These are phyloP conservation scores for Amphicarpaea edgeworthii DNA, from an alignment of 306 rosid genomes.

Conservation along the genomic window DNA sequence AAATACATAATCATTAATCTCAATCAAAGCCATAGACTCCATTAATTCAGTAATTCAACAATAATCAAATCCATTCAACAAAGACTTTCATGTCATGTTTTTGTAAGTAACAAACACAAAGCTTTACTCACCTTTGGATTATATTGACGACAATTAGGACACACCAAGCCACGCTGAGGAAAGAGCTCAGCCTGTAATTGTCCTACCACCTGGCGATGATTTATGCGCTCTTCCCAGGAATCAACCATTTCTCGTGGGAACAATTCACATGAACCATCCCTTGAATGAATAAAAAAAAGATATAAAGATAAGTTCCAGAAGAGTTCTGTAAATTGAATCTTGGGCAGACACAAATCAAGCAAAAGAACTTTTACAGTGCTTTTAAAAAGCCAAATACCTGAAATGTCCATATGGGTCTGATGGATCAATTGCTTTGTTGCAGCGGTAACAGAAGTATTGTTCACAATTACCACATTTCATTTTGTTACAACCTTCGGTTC, in stretches of 20 bases:
- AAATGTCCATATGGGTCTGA: conserved; percentile 75
- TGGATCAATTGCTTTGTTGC: conserved; percentile 74
- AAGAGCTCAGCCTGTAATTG: conserved; percentile 68
- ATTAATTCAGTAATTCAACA: neutral
- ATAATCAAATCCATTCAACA: conserved; percentile 21
- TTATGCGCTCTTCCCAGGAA: conserved; percentile 71
- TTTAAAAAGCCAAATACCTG: conserved; percentile 56
- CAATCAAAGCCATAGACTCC: too few species aligned
- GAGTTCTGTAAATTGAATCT: conserved; percentile 18
- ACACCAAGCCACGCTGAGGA: conserved; percentile 50
- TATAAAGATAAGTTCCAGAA: conserved; percentile 28
- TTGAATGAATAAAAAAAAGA: conserved; percentile 43
- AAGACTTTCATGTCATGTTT: conserved; percentile 12
- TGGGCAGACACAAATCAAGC: conserved; percentile 32
- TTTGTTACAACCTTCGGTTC: conserved; percentile 90
- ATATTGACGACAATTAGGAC: conserved; percentile 86
- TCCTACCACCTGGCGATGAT: conserved; percentile 67
- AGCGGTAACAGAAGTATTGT: conserved; percentile 82
- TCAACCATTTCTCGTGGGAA: conserved; percentile 72
- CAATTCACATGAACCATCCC: conserved; percentile 77
- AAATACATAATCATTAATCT: too few species aligned
- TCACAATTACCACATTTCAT: conserved; percentile 85
- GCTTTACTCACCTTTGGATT: conserved; percentile 83
- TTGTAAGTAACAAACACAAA: conserved; percentile 15
- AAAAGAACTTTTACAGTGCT: conserved; percentile 34